Evolutionary conservation across 1,284 basidiomycete species (phyloP), one percentile per base, ranked within the genome.

Genomic region (Heterobasidion occidentale): DNA sequence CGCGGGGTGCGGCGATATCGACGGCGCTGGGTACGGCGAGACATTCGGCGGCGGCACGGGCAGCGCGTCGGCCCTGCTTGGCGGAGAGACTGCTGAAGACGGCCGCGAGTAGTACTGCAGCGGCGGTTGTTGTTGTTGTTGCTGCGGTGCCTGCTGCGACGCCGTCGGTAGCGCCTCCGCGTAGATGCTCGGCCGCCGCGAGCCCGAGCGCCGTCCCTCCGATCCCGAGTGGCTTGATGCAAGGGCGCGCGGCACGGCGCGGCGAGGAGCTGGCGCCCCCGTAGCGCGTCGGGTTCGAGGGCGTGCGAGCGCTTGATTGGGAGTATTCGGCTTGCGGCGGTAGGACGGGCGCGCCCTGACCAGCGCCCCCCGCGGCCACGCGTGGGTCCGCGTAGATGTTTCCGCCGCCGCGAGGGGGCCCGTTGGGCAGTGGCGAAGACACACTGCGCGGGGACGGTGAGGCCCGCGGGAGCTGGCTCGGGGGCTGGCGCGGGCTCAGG

Each of bases 21-120:
- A 12, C 9, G n/a, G 14, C 11, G 36, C 50, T 20, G 27, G 38
- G 38, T 9, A 42, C 9, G 52, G 55, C 34, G 59, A 55, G 44
- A 57, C 45, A 11, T 50, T 38, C 12, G 59, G 60, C 19, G 59
- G 51, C 7, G 59, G 60, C 36, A 61, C 52, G 35, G 59, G 60
- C 15, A 61, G 60, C 15, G 46, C 50, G 17, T 53, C 54, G 36
- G 46, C 15, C 8, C 38, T 47, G 2, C 47, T 54, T 38, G n/a
- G 38, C 11, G 60, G 52, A 5, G 52, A 53, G n/a, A 14, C 36
- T 11, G 38, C 14, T 15, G 15, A 36, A 9, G 51, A 20, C 34
- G 27, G 35, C 11, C 35, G 46, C 35, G 20, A 12, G 15, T 35
- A 17, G 19, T 36, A 19, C 52, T 53, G 36, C n/a, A 14, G 9